Conservation (phyloP, 192 early-diverging fungal genomes). For the Coemansia sp. region DNA sequence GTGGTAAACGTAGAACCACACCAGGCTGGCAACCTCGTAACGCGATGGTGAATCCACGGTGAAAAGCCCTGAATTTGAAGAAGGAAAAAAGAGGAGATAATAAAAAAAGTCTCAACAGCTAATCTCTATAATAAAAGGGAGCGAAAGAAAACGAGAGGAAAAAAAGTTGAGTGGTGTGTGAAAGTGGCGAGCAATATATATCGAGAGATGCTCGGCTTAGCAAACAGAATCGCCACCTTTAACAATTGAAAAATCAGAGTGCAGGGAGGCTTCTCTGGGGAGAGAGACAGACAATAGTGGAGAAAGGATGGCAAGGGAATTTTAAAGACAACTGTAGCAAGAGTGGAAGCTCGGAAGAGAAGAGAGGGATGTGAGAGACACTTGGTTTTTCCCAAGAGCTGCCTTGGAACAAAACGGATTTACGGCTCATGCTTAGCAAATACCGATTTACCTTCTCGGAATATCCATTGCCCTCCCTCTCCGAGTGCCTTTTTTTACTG, state of each 20-base stretch:
- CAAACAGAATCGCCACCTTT: too few species aligned
- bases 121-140: not conserved
- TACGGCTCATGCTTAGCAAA: too few species aligned
- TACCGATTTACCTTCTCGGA: not conserved
- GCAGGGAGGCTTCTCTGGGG: not conserved
- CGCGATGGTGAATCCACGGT: slow-evolving; percentile 40
- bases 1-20: slow-evolving; percentile 56
- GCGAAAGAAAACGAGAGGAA: not conserved
- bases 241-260: slow-evolving; percentile 6
- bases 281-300: slow-evolving; percentile 1
- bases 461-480: not conserved
- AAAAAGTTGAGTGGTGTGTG: not conserved
- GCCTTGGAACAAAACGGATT: too few species aligned
- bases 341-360: not conserved
- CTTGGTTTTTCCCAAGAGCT: not conserved
- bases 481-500: not conserved
- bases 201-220: too few species aligned
- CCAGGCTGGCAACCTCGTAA: slow-evolving; percentile 45
- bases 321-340: not conserved
- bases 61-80: not conserved
- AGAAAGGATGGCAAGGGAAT: not conserved
- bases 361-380: not conserved
- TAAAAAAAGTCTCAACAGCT: not conserved
- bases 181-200: too few species aligned
- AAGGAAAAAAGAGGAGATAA: not conserved